Evolutionary conservation across 768 basidiomycete genomes (phyloP).

Genomic region (Boletus patriciae): DNA sequence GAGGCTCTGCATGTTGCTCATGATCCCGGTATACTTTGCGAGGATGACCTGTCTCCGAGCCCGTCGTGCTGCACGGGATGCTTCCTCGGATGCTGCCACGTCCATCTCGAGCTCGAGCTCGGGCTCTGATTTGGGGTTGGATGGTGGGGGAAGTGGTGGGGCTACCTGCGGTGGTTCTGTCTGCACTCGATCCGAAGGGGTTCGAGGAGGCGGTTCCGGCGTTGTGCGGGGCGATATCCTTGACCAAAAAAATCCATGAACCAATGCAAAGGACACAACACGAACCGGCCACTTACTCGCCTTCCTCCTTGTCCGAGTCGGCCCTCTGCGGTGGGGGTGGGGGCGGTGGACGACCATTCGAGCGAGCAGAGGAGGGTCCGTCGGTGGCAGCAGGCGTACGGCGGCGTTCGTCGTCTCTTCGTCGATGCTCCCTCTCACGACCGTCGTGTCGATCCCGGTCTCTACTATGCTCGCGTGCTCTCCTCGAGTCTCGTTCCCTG

Average conservation of each 20-base stretch:
- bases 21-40: constrained; percentile 64
- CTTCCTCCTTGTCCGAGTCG: constrained; percentile 80
- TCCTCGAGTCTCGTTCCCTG: constrained; percentile 39
- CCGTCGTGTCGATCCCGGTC: constrained; percentile 32
- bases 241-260: constrained; percentile 13
- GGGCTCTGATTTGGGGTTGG: constrained; percentile 34
- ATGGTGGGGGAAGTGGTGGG: constrained; percentile 16
- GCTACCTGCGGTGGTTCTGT: constrained; percentile 19
- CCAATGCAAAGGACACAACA: constrained; percentile 1
- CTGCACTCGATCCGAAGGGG: constrained; percentile 25
- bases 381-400: constrained; percentile 17
- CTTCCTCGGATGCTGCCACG: constrained; percentile 51
- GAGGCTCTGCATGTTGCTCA: constrained; percentile 43
- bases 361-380: constrained; percentile 4
- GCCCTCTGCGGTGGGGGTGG: constrained; percentile 21
- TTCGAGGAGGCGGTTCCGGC: constrained; percentile 24
- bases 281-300: constrained; percentile 71
- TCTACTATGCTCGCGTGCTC: constrained; percentile 28
- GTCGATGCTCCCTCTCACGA: constrained; percentile 27
- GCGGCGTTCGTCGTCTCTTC: constrained; percentile 34
- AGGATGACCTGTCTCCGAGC: constrained; percentile 75
- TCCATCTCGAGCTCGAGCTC: constrained; percentile 59
- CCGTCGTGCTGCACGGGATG: constrained; percentile 63
- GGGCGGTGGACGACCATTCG: constrained; percentile 24
- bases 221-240: constrained; percentile 67